Evolutionary conservation across 371 early-diverging fungal species (phyloP), one percentile per base, ranked within the genome.

Genomic region (Capniomyces stellatus): DNA sequence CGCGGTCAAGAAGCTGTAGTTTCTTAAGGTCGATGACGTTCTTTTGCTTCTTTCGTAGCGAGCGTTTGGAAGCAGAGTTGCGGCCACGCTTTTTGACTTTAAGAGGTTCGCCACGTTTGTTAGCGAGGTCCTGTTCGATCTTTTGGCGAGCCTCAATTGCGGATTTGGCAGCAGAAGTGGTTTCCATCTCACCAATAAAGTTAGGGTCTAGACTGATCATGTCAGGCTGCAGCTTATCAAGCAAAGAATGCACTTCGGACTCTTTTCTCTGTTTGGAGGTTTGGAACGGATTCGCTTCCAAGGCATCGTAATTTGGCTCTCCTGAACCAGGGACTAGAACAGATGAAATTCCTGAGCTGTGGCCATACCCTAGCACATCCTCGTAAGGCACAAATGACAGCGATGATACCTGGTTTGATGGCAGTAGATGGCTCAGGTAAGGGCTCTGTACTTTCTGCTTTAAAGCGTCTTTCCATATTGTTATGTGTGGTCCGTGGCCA

Each of bases 351-450:
- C 98, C 98, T 24, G 74, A 64, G 25, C 66, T 59, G 69, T 91
- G 90, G n/a, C 93, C 96, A 52, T 85, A 61, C 10, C 89, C 92
- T 15, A 99, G 78, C 12, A 95, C 86, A 79, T 99, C 99, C 66
- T 98, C 98, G 76, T 77, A 95, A 15, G 98, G 98, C 46, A 84
- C 87, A 69, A 97, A 98, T 29, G 63, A 53, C 4, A 94, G 46
- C 51, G 75, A 73, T 18, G 65, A 55, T 8, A 92, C 67, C 1
- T 67, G 42, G 0, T 72, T 71, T 2, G 76, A 67, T 13, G 79
- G 75, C 48, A 76, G 66, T 21, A 83, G 60, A 66, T 93, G 93
- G 47, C 73, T 71, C 86, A 97, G 85, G 66, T 95, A 92, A n/a
- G 93, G 89, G 39, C 78, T 74, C 24, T 72, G 59, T 54, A 85